These are phyloP conservation scores for Coemansia sp. DNA, from an alignment of 192 early-diverging fungal species.

Conservation along the genomic window DNA sequence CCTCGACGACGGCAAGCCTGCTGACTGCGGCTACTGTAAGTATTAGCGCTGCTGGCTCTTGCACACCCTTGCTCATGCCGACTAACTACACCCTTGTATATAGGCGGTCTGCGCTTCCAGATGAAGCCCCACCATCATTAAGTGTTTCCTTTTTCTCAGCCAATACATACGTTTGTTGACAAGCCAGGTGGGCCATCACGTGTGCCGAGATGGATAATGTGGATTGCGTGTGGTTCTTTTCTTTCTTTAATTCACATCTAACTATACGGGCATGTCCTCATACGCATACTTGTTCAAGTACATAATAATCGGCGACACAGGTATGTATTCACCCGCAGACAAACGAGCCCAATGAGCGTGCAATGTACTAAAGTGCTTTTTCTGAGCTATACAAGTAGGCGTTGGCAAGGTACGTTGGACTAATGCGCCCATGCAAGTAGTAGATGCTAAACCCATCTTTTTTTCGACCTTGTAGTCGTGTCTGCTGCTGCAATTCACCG, in stretches of 20 bases:
- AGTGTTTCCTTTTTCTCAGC: neutral
- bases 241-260: neutral
- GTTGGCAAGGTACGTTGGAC: slow-evolving; percentile 62
- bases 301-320: slow-evolving; percentile 81
- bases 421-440: neutral
- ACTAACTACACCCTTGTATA: slow-evolving; percentile 1
- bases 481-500: slow-evolving; percentile 78
- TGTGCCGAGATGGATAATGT: neutral
- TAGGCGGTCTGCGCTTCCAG: slow-evolving; percentile 79
- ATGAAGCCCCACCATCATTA: slow-evolving; percentile 68
- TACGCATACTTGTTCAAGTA: slow-evolving; percentile 64
- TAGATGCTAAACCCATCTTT: neutral
- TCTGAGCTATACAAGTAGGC: slow-evolving; percentile 43
- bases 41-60: slow-evolving; percentile 1
- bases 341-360: neutral
- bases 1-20: slow-evolving; percentile 60
- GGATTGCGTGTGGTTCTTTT: neutral
- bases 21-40: slow-evolving; percentile 81
- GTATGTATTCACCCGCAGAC: slow-evolving; percentile 15
- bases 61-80: neutral
- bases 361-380: slow-evolving; percentile 1
- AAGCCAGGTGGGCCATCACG: slow-evolving; percentile 16
- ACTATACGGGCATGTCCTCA: slow-evolving; percentile 24
- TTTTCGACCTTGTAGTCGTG: slow-evolving; percentile 55
- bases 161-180: slow-evolving; percentile 5